Base-by-base conservation (phyloP, 371 early-diverging fungal species). In the Amoeboaphelidium protococcarum region DNA sequence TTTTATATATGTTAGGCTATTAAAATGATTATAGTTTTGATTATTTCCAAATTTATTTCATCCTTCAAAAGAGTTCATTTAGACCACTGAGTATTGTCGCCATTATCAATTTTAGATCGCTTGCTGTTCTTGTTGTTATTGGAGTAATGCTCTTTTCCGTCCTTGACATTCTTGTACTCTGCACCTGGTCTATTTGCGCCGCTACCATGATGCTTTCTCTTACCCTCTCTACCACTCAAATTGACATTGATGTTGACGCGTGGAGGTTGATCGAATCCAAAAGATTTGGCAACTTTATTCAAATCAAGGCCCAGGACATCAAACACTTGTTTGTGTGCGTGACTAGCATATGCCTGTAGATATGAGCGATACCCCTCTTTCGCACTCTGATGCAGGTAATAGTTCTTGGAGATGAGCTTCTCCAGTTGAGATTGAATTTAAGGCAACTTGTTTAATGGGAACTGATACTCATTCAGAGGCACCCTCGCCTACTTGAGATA, bases 381-480 rank as follows among this genome's bases (percentile, higher is more conserved):
- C n/a, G 96, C 98, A n/a, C 82, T 82, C 59, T 82, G 75, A 69
- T 94, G 81, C n/a, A 98, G 70, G 63, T 92, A 95, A 62, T 85
- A 94, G 71, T 96, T 98, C 73, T 88, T 88, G 58, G 85, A 82
- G 2, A 98, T 76, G 45, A 96, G 71, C 58, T 79, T 76, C 54
- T 96, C 95, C 3, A 96, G 73, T 70, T 92, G 80, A 6, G 74
- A 66, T 66, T 94, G 94, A 23, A 94, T 86, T 59, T 91, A 90
- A 58, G 92, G 78, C 50, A 94, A 74, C 71, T 94, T 92, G 66
- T 59, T 73, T 2, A 67, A 54, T 22, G 92, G 92, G 73, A 94
- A 91, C 60, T 91, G 81, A 66, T 85, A 97, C 66, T 94, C 95
- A 66, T 96, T 92, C 53, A 91, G 73, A 10, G 85, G 90, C 2